A percentile compares a stretch with the other conserved stretches of the same genome.
Conservation (phyloP, 441 rosid genomes). For the Heliophila coronopifolia region DNA sequence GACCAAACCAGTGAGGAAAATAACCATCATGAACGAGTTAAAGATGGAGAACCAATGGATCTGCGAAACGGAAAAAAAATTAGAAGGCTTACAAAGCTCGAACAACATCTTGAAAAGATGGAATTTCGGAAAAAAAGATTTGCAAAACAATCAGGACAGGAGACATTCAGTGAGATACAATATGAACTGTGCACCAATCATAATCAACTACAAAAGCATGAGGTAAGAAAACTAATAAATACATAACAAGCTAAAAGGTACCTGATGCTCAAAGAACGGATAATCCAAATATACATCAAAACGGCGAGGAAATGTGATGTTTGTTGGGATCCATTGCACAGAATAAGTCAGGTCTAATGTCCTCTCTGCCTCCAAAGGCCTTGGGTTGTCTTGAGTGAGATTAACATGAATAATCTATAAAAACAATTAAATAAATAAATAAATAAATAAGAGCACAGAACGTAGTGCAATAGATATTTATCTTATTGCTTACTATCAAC, state of each 20-base stretch:
- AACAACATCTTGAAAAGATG: conserved; percentile 19
- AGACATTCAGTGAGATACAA: neutral
- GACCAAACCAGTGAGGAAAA: conserved; percentile 94
- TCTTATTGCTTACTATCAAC: conserved; percentile 15
- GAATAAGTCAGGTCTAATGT: conserved; percentile 71
- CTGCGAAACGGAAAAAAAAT: conserved; percentile 38
- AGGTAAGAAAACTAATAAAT: no score
- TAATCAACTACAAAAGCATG: no score
- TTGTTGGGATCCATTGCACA: conserved; percentile 63
- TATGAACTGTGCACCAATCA: neutral
- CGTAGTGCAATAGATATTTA: conserved; percentile 5
- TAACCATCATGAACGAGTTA: conserved; percentile 99
- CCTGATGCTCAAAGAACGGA: conserved; percentile 98
- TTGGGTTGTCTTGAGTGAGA: conserved; percentile 74
- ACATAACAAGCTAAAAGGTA: no score
- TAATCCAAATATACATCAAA: conserved; percentile 91
- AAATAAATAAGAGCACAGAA: conserved; percentile 1
- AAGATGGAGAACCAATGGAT: conserved; percentile 98
- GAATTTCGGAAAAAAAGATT: neutral
- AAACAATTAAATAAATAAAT: neutral
- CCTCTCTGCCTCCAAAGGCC: conserved; percentile 65
- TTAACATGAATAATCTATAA: conserved; percentile 85
- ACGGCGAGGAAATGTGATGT: conserved; percentile 76
- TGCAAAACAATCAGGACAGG: conserved; percentile 5
- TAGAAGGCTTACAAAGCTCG: neutral